Evolutionary conservation across 2,329 filamentous ascomycete genomes (phyloP).

Genomic region (Aaosphaeria pasadenensis): DNA sequence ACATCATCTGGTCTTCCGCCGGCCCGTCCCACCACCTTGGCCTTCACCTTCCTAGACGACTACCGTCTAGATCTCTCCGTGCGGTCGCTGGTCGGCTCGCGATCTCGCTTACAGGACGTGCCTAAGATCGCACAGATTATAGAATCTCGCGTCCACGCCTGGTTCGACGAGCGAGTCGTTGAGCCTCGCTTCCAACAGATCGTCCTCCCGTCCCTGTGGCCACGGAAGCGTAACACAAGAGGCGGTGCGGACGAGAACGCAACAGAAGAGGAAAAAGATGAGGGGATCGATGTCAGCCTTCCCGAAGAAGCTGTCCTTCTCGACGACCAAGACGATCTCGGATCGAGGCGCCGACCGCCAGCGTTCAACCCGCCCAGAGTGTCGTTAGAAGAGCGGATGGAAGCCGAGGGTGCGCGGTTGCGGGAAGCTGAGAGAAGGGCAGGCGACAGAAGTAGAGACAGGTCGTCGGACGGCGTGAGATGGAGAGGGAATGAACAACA

Average conservation of each 20-base stretch:
- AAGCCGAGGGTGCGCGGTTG: constrained; percentile 34
- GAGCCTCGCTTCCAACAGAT: constrained; percentile 87
- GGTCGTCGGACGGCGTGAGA: constrained; percentile 18
- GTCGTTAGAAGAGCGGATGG: constrained; percentile 32
- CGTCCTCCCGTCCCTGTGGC: constrained; percentile 78
- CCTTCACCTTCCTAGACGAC: constrained; percentile 90
- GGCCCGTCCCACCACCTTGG: constrained; percentile 73
- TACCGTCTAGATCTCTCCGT: constrained; percentile 82
- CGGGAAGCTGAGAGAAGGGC: constrained; percentile 35
- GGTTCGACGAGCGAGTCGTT: constrained; percentile 85
- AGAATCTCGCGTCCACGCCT: constrained; percentile 74
- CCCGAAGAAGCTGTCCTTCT: neutral
- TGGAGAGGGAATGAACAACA: constrained; percentile 18
- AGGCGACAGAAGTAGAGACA: constrained; percentile 19
- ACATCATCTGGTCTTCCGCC: constrained; percentile 17
- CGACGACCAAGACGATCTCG: neutral
- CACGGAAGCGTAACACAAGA: constrained; percentile 76
- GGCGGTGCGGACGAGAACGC: constrained; percentile 51
- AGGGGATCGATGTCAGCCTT: constrained; percentile 6
- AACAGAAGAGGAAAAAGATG: constrained; percentile 12
- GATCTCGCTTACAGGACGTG: constrained; percentile 78
- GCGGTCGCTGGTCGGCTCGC: constrained; percentile 72
- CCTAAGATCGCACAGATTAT: constrained; percentile 85
- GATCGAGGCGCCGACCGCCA: constrained; percentile 1
- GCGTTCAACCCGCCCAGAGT: constrained; percentile 8